Percentiles rank a stretch among this genome's conserved stretches.
phyloP scores from a whole-genome alignment of 805 yeast species.

The Cyberlindnera maritima region DNA sequence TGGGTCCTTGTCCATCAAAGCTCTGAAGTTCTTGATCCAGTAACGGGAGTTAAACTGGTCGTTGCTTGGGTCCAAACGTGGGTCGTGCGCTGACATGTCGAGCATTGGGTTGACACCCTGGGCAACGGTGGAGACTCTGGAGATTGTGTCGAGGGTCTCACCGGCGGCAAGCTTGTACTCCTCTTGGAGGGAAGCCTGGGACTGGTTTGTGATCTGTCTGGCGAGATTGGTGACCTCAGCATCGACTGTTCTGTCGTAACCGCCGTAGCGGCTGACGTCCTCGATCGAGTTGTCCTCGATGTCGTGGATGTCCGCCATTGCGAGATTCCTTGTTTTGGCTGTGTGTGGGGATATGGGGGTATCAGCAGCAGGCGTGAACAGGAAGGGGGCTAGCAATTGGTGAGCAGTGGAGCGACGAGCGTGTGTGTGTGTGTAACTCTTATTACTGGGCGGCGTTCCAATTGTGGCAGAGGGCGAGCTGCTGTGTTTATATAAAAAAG shows the following conservation, averaged over 20 bases:
- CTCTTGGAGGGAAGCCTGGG: constrained; percentile 9
- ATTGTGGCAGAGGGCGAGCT: background rate
- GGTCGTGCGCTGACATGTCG: constrained; percentile 33
- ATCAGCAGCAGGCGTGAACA: no score
- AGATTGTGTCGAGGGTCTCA: constrained; percentile 10
- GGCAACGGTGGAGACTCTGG: constrained; percentile 26
- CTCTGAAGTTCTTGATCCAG: constrained; percentile 63
- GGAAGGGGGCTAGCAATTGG: background rate
- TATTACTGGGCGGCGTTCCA: no score
- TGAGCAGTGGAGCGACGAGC: background rate
- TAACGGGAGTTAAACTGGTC: constrained; percentile 52
- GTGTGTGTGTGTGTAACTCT: no score
- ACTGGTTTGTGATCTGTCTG: constrained; percentile 33
- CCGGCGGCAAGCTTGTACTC: constrained; percentile 9
- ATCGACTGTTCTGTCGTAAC: constrained; percentile 31
- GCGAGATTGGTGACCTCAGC: constrained; percentile 36
- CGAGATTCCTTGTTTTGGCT: background rate
- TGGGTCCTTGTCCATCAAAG: constrained; percentile 50
- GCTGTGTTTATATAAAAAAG: background rate
- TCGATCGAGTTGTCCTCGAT: constrained; percentile 8
- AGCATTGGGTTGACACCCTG: constrained; percentile 40
- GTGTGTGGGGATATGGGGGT: no score
- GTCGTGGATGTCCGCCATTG: constrained; percentile 2
- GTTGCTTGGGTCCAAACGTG: constrained; percentile 55
- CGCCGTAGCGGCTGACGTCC: constrained; percentile 23